A percentile compares a stretch with the other conserved stretches of the same genome.
phyloP scores from a whole-genome alignment of 371 early-diverging fungal genomes.

The Zychaea mexicana region DNA sequence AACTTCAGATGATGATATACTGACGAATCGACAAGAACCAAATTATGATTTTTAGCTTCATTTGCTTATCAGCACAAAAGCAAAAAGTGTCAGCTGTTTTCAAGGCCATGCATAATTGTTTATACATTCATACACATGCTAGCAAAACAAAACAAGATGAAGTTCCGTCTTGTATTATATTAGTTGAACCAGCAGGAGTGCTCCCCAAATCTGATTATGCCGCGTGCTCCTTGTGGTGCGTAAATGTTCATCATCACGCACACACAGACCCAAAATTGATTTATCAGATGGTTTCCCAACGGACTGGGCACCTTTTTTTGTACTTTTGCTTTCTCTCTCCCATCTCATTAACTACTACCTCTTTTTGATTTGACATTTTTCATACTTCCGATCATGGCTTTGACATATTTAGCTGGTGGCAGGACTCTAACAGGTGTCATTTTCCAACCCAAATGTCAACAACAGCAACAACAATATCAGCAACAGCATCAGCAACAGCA shows the following conservation, averaged over 20 bases:
- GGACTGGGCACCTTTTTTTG: not conserved
- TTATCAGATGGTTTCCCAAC: slow-evolving; percentile 2
- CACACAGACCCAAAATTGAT: not conserved
- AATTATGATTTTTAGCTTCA: no score
- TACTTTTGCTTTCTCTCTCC: not conserved
- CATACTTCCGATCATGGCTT: not conserved
- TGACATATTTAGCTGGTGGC: not conserved
- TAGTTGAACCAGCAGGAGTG: not conserved
- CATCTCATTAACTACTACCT: not conserved
- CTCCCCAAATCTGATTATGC: not conserved
- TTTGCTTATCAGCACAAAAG: no score
- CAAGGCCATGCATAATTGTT: not conserved
- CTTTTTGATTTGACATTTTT: not conserved
- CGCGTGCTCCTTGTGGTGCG: not conserved
- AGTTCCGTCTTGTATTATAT: not conserved
- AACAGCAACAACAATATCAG: not conserved
- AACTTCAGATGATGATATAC: no score
- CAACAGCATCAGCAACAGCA: not conserved
- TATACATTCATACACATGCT: not conserved
- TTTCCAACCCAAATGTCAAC: not conserved
- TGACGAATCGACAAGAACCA: no score
- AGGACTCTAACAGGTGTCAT: not conserved
- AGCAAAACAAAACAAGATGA: not conserved
- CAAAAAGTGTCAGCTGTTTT: not conserved
- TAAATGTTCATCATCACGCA: not conserved